Percentiles rank a stretch among this genome's conserved stretches.
phyloP scores from a whole-genome alignment of 2,329 filamentous ascomycete species.

The Aspergillus puulaauensis region DNA sequence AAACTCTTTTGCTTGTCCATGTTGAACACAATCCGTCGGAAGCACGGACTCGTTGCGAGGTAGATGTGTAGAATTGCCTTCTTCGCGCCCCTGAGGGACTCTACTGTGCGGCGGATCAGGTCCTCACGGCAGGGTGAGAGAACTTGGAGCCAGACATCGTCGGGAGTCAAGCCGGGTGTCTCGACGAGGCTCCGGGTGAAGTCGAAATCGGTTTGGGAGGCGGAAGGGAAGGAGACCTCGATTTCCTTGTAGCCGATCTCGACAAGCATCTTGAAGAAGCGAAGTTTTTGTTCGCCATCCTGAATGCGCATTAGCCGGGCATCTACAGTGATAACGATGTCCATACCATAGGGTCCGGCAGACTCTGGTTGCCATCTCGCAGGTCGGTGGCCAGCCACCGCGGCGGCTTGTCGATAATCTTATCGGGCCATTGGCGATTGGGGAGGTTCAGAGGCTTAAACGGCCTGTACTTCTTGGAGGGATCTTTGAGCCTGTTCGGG shows the following conservation, averaged over 20 bases:
- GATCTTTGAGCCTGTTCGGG: slow-evolving; percentile 46
- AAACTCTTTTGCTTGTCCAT: slow-evolving; percentile 80
- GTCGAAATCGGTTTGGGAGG: slow-evolving; percentile 93
- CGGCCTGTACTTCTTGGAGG: slow-evolving; percentile 49
- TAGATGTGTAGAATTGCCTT: slow-evolving; percentile 96
- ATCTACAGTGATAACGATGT: background rate
- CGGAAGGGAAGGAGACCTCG: slow-evolving; percentile 91
- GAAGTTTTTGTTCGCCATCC: slow-evolving; percentile 93
- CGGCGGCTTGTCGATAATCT: slow-evolving; percentile 78
- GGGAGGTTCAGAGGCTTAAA: slow-evolving; percentile 49
- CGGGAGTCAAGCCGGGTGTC: slow-evolving; percentile 77
- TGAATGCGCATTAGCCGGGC: slow-evolving; percentile 35
- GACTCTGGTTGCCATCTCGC: slow-evolving; percentile 90
- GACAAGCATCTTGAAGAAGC: slow-evolving; percentile 91
- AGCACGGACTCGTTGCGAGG: slow-evolving; percentile 93
- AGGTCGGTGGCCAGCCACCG: slow-evolving; percentile 88
- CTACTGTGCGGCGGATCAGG: slow-evolving; percentile 84
- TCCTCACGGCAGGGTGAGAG: slow-evolving; percentile 89
- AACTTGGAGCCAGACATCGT: slow-evolving; percentile 90
- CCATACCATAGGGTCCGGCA: slow-evolving; percentile 86
- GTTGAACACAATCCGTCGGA: slow-evolving; percentile 85
- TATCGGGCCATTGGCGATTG: slow-evolving; percentile 73
- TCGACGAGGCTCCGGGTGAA: slow-evolving; percentile 86
- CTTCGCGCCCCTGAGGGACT: slow-evolving; percentile 83
- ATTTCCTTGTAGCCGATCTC: slow-evolving; percentile 97